Evolutionary conservation across 2,329 filamentous ascomycete genomes (phyloP), one percentile per base, ranked within the genome.

Genomic region (Botrytis medusae): DNA sequence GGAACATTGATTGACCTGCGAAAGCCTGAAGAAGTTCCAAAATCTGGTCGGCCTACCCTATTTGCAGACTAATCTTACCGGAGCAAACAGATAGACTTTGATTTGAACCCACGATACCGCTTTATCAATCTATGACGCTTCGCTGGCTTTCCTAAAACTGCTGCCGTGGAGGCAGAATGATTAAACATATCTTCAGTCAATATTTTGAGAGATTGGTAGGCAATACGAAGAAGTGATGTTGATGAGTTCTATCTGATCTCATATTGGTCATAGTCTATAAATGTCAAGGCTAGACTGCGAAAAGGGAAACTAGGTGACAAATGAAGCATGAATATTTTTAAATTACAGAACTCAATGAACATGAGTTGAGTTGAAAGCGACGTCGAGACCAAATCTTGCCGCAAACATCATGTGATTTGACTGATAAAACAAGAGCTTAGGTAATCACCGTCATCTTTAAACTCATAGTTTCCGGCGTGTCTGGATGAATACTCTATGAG

Each of bases 381-480:
- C 10, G 2, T 37, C 42, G 2, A 25, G 37, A 14, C 34, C 62
- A 48, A 42, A 44, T 64, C 12, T 57, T 42, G 34, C 65, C 37
- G 65, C 48, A 69, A 69, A 42, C 65, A 57, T 69, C 48, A 57
- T 69, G 12, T 62, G 48, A 69, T 42, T 40, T 57, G 48, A 57
- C 44, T 57, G 37, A 57, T 20, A 20, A 57, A 22, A 25, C 25
- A 14, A 2, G 10, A 18, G 22, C 65, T 69, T 69, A 69, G n/a
- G 65, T 69, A 69, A 69, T 69, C 65, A 69, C 65, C 65, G 65
- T 69, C 65, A 69, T 69, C 51, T 57, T 57, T 18, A 22, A 62
- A 9, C 22, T 54, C 44, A 9, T 32, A n/a, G 12, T 42, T 25
- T 32, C 62, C 62, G n/a, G 51, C 51, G n/a, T 54, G 25, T 54